Percentiles rank a stretch among this genome's conserved stretches.
Evolutionary conservation across 1,139 yeast species (phyloP).

Genomic region (Geotrichum cucujoidarum): DNA sequence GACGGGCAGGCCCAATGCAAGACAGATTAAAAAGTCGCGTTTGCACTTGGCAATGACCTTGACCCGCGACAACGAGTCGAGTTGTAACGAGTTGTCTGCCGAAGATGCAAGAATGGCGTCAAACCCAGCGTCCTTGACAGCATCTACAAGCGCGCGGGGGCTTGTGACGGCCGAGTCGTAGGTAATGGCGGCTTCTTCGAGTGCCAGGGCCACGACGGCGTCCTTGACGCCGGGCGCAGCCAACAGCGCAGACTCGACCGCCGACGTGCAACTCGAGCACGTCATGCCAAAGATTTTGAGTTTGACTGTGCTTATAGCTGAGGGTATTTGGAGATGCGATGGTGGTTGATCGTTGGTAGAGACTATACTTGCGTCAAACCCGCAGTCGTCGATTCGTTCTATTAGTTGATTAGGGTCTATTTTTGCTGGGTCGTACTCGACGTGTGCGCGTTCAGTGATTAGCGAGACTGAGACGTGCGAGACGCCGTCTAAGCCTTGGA

Average conservation of each 20-base stretch:
- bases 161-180: slow-evolving; percentile 47
- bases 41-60: slow-evolving; percentile 74
- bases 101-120: slow-evolving; percentile 43
- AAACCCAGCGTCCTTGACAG: slow-evolving; percentile 47
- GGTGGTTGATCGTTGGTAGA: slow-evolving; percentile 26
- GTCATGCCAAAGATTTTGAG: slow-evolving; percentile 55
- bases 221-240: slow-evolving; percentile 43
- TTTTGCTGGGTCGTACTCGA: slow-evolving; percentile 42
- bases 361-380: slow-evolving; percentile 54
- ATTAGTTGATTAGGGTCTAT: slow-evolving; percentile 40
- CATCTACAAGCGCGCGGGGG: slow-evolving; percentile 51
- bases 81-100: slow-evolving; percentile 55
- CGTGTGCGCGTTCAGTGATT: slow-evolving; percentile 67
- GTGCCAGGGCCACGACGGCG: slow-evolving; percentile 41
- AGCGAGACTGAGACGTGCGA: slow-evolving; percentile 56
- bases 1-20: slow-evolving; percentile 60
- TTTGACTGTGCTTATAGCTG: slow-evolving; percentile 11
- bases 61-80: slow-evolving; percentile 60
- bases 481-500: slow-evolving; percentile 49
- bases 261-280: slow-evolving; percentile 52
- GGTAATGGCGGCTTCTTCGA: slow-evolving; percentile 44
- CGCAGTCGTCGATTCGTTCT: slow-evolving; percentile 63
- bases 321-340: background rate
- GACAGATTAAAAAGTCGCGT: slow-evolving; percentile 47
- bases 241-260: slow-evolving; percentile 46